Evolutionary conservation across 495 filamentous ascomycete species (phyloP).

Genomic region (Aspergillus coremiiformis): DNA sequence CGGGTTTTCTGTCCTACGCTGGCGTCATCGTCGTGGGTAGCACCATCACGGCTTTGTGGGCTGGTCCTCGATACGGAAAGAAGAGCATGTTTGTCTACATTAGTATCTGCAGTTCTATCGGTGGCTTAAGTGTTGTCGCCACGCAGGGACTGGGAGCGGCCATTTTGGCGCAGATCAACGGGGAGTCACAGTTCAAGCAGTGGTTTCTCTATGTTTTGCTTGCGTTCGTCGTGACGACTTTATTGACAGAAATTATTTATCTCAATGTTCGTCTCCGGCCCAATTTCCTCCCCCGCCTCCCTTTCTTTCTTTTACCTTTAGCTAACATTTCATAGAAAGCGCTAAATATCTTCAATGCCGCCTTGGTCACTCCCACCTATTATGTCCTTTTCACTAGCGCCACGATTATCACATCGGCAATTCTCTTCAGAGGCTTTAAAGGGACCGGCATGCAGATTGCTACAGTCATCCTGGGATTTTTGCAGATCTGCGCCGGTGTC

Average conservation of each 20-base stretch:
- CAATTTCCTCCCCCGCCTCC: not conserved
- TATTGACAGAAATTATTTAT: conserved; percentile 90
- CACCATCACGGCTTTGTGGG: conserved; percentile 68
- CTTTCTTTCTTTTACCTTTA: not conserved
- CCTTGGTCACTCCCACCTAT: conserved; percentile 94
- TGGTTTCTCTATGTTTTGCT: conserved; percentile 94
- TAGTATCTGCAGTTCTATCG: conserved; percentile 88
- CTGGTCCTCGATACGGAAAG: conserved; percentile 84
- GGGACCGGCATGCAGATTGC: conserved; percentile 72
- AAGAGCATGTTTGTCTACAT: conserved; percentile 97
- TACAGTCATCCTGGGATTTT: conserved; percentile 87
- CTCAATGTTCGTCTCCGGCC: conserved; percentile 70
- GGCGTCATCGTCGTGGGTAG: conserved; percentile 75
- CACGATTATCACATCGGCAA: conserved; percentile 87
- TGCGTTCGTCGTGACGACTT: conserved; percentile 79
- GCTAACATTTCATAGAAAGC: conserved; percentile 71
- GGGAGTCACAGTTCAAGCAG: conserved; percentile 83
- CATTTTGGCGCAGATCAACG: conserved; percentile 77
- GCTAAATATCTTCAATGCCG: conserved; percentile 93
- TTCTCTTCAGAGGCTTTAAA: conserved; percentile 92
- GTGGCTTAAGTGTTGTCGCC: conserved; percentile 88
- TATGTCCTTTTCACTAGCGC: conserved; percentile 96
- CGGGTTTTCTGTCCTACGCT: conserved; percentile 78
- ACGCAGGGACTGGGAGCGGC: conserved; percentile 92
- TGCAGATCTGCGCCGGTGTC: conserved; percentile 93